These are phyloP conservation scores for Eragrostis curvula DNA, from an alignment of 176 grass and related monocot species.

Conservation along the genomic window DNA sequence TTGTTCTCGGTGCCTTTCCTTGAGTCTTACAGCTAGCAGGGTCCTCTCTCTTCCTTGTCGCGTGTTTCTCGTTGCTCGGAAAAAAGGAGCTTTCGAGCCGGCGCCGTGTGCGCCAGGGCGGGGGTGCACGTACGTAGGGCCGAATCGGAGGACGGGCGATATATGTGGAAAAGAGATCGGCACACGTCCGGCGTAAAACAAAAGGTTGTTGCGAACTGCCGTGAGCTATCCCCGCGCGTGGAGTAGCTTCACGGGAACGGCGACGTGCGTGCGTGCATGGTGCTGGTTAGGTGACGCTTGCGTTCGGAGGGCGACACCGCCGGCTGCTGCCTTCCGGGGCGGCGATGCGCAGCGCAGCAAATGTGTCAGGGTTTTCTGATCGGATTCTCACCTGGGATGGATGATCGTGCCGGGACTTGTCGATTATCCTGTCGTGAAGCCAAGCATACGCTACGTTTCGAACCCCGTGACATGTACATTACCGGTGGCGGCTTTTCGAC, in stretches of 20 bases:
- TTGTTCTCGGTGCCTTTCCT: too few species aligned
- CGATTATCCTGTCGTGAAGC: background rate
- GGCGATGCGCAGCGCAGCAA: background rate
- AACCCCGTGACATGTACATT: too few species aligned
- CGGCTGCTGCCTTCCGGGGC: background rate
- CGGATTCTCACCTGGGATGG: background rate
- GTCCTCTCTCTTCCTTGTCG: too few species aligned
- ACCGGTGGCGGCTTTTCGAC: too few species aligned
- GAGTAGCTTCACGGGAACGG: constrained; percentile 40
- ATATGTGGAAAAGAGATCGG: background rate
- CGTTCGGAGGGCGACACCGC: background rate
- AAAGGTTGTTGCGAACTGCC: background rate
- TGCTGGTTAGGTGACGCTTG: background rate
- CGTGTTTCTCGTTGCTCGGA: background rate
- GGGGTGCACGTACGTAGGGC: background rate
- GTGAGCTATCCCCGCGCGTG: background rate
- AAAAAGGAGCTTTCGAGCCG: background rate
- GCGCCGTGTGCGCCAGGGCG: background rate
- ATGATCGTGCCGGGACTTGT: background rate
- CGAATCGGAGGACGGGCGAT: too few species aligned
- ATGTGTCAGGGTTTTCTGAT: background rate
- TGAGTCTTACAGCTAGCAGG: background rate
- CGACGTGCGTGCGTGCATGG: constrained; percentile 13
- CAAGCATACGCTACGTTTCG: too few species aligned
- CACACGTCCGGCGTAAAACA: background rate